These are phyloP conservation scores for Aphelidium insulamus DNA, from an alignment of 371 early-diverging fungal species.

Conservation along the genomic window DNA sequence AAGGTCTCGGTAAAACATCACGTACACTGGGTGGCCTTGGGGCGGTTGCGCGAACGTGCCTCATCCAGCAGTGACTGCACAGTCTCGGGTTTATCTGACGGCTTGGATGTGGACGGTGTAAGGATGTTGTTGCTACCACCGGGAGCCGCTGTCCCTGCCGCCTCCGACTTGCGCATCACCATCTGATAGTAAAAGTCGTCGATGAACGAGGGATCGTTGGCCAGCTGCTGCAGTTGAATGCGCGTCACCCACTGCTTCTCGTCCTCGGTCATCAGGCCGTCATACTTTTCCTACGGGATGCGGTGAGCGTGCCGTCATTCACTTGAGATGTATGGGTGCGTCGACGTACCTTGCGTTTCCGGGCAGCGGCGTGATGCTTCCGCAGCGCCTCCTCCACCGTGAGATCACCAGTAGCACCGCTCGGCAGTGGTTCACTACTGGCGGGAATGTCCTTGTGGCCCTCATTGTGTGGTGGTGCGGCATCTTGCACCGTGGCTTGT, in stretches of 20 bases:
- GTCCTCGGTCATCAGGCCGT: slow-evolving; percentile 69
- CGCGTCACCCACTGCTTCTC: slow-evolving; percentile 79
- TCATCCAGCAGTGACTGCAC: too few species aligned
- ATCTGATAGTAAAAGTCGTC: slow-evolving; percentile 90
- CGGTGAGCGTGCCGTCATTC: background rate
- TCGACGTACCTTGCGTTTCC: slow-evolving; percentile 11
- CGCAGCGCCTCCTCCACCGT: slow-evolving; percentile 6
- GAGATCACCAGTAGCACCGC: slow-evolving; percentile 3
- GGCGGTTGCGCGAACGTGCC: too few species aligned
- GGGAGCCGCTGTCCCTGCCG: too few species aligned
- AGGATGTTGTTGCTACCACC: too few species aligned
- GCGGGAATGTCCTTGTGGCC: slow-evolving; percentile 5
- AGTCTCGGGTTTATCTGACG: too few species aligned
- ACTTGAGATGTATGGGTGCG: background rate
- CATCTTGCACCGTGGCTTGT: slow-evolving; percentile 1
- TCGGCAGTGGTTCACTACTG: slow-evolving; percentile 1
- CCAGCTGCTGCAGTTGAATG: slow-evolving; percentile 77
- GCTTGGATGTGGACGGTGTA: too few species aligned
- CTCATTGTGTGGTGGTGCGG: slow-evolving; percentile 1
- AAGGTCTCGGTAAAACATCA: background rate
- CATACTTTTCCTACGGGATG: slow-evolving; percentile 34
- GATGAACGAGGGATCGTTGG: slow-evolving; percentile 63
- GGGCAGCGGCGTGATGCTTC: slow-evolving; percentile 3
- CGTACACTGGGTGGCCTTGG: slow-evolving; percentile 34
- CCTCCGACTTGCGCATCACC: slow-evolving; percentile 41